Base-by-base conservation (phyloP, 1,284 basidiomycete species). In the Salmacisia buchloeana region DNA sequence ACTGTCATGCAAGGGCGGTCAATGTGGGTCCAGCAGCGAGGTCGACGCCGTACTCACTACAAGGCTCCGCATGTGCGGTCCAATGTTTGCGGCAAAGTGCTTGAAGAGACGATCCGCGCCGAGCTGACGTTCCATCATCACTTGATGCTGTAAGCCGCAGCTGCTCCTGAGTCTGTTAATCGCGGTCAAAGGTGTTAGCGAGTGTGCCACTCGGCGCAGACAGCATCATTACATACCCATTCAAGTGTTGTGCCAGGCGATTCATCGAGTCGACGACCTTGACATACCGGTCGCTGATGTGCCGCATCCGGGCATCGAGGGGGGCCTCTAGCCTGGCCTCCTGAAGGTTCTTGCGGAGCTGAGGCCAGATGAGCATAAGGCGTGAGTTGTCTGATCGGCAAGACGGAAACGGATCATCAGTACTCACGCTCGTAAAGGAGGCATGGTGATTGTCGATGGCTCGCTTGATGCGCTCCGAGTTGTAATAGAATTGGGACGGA, bases 51-150 rank as follows among this genome's bases (percentile, higher is more conserved):
- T 2, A 61, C 62, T 60, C 52, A 58, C 67, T 13, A 67, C 63
- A 33, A 64, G 64, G 61, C 73, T 76, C 38, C 74, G 67, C 73
- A 77, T 75, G 59, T 77, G 75, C n/a, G 75, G 75, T 4, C 74
- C 75, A 29, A 77, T 63, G 41, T 66, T 69, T 18, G 69, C 63
- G 34, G 75, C 66, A 39, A 72, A 77, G 33, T 67, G 67, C 23
- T 72, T 67, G 41, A 75, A 77, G 1, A 70, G 69, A 18, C 61
- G 34, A 5, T 54, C 49, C 29, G 27, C 31, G 2, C 49, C 49
- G 15, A 29, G 49, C 49, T 54, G 31, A 3, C 29, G n/a, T n/a
- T 69, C 61, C 27, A 63, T 63, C 68, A 77, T 71, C 57, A 74
- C 71, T 54, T 75, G 67, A 39, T 74, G 70, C 62, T 77, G 75